Conservation (phyloP, 2,329 filamentous ascomycete genomes). For the Xylariaceae sp. region DNA sequence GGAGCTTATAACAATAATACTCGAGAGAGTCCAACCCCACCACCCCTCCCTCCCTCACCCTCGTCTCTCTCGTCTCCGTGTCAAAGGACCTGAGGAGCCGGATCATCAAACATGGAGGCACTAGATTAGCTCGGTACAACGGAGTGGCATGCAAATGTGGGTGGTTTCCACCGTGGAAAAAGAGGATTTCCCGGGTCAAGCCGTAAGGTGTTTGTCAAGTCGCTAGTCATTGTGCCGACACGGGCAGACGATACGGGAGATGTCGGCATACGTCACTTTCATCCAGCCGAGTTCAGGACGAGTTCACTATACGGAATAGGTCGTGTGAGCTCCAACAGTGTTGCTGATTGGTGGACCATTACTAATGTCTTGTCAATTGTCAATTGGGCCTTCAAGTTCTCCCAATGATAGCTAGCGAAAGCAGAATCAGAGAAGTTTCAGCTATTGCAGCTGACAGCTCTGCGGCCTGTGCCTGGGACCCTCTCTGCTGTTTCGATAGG, state of each 20-base stretch:
- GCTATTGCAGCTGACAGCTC: slow-evolving; percentile 14
- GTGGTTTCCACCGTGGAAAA: slow-evolving; percentile 28
- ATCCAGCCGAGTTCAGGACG: slow-evolving; percentile 11
- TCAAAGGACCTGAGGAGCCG: too few species aligned
- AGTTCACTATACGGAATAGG: neutral
- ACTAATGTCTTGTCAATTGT: too few species aligned
- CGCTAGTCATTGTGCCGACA: slow-evolving; percentile 33
- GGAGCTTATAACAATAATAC: slow-evolving; percentile 26
- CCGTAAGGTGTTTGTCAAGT: slow-evolving; percentile 16
- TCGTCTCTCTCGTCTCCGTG: neutral
- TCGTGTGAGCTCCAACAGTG: slow-evolving; percentile 18
- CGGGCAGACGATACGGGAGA: slow-evolving; percentile 33
- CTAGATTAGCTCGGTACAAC: slow-evolving; percentile 23
- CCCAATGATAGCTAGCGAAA: slow-evolving; percentile 7
- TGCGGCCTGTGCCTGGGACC: neutral
- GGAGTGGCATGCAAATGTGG: slow-evolving; percentile 20
- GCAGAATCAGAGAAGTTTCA: neutral
- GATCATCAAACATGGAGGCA: too few species aligned
- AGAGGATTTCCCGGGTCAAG: slow-evolving; percentile 46
- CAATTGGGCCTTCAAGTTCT: too few species aligned
- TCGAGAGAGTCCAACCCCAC: slow-evolving; percentile 8
- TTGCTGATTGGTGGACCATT: slow-evolving; percentile 23
- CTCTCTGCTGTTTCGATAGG: neutral
- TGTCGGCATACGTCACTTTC: slow-evolving; percentile 39
- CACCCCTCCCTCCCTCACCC: slow-evolving; percentile 1